Base-by-base conservation (phyloP, 1,284 basidiomycete species). In the Sporisorium graminicola region DNA sequence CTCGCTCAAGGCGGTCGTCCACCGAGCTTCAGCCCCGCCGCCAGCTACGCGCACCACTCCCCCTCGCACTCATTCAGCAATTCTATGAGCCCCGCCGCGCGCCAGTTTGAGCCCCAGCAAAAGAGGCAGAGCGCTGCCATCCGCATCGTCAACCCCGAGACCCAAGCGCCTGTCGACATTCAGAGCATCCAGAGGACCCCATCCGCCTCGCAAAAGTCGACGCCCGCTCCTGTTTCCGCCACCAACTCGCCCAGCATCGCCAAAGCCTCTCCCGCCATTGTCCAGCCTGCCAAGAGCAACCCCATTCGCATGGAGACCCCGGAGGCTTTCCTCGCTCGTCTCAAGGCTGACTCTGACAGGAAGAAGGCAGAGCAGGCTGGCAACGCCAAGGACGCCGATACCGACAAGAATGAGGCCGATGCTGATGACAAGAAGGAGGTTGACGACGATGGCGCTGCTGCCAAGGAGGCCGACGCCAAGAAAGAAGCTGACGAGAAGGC, bases 121-220 rank as follows among this genome's bases (percentile, higher is more conserved):
- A 85, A 84, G 79, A 71, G 82, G 31, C 72, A 71, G 57, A 82
- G 80, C 69, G 80, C 78, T 51, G 84, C 84, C 33, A 83, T 85
- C 52, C 78, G 78, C 51, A 85, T 85, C 56, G 84, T 85, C 52
- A 83, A 85, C 70, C 84, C 84, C 22, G 80, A 84, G 50, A 85
- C 84, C n/a, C 79, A 84, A 61, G 71, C 82, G 18, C 71, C 81
- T 35, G 66, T 85, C 43, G 83, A 85, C 40, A 52, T 83, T 14
- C 80, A 77, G 58, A 77, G 78, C 51, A 72, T 82, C 18, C 67
- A 71, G 58, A 53, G 62, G 43, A 71, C 71, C 12, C 74, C 77
- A 0, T 63, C 74, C 20, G 40, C 56, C 47, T 51, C 61, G 51
- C 43, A 65, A 42, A 70, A 66, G 53, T 33, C 61, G 40, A 52